Evolutionary conservation across 139 green algal species (phyloP).

Genomic region (Tetradesmus lagerheimii): DNA sequence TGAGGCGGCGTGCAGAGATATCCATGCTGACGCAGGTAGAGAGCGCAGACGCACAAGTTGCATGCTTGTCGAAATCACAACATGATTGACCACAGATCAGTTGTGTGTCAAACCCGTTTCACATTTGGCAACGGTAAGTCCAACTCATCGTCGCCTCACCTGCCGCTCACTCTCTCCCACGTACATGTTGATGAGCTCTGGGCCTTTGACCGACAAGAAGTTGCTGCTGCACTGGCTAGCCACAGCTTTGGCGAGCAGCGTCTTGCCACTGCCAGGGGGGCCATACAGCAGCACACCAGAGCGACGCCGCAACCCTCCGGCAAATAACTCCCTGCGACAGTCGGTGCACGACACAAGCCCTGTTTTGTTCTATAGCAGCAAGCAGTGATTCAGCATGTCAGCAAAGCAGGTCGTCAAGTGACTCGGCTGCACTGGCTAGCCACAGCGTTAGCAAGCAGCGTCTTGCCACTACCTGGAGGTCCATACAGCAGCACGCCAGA

Average conservation of each 20-base stretch:
- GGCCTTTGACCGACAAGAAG: slow-evolving; percentile 94
- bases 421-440: slow-evolving; percentile 77
- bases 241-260: slow-evolving; percentile 92
- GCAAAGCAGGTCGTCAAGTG: background rate
- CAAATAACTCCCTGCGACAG: slow-evolving; percentile 83
- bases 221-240: slow-evolving; percentile 89
- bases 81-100: too few relatives aligned
- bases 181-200: slow-evolving; percentile 97
- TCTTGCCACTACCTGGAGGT: slow-evolving; percentile 93
- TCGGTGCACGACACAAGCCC: background rate
- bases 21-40: too few relatives aligned
- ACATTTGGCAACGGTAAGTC: too few relatives aligned
- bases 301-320: slow-evolving; percentile 80
- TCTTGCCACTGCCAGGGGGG: slow-evolving; percentile 94
- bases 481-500: slow-evolving; percentile 95
- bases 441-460: slow-evolving; percentile 92
- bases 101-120: too few relatives aligned
- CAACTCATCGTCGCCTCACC: slow-evolving; percentile 65
- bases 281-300: slow-evolving; percentile 95
- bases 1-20: too few relatives aligned
- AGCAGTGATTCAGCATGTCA: background rate
- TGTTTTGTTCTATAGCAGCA: too few relatives aligned
- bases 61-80: too few relatives aligned
- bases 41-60: too few relatives aligned
- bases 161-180: slow-evolving; percentile 90